Evolutionary conservation across 2,329 filamentous ascomycete species (phyloP).

Genomic region (Ascochyta viciae-villosae): DNA sequence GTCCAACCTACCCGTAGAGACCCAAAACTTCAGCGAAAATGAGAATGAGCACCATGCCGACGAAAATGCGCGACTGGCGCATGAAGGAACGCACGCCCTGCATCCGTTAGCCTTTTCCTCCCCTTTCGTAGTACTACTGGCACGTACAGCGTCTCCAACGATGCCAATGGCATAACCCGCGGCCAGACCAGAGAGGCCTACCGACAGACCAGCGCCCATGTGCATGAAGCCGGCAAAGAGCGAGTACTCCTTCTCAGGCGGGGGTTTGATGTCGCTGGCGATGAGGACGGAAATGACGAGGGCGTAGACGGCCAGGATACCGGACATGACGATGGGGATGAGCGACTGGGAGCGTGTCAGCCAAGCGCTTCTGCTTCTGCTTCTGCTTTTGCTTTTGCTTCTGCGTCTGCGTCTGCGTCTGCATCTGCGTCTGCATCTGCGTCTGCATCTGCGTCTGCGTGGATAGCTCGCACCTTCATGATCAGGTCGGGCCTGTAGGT

Average conservation of each 20-base stretch:
- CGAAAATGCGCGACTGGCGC: constrained; percentile 94
- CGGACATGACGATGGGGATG: constrained; percentile 95
- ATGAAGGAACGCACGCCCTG: constrained; percentile 90
- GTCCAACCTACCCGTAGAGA: constrained; percentile 80
- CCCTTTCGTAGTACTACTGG: neutral
- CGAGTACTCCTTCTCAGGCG: constrained; percentile 72
- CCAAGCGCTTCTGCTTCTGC: neutral
- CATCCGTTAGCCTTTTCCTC: constrained; percentile 22
- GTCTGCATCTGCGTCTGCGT: constrained; percentile 3
- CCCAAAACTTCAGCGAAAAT: constrained; percentile 98
- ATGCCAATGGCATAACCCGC: constrained; percentile 78
- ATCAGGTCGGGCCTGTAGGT: constrained; percentile 86
- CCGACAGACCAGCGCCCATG: constrained; percentile 85
- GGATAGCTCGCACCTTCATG: constrained; percentile 75
- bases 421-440: no score
- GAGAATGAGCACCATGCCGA: constrained; percentile 97
- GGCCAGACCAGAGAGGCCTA: constrained; percentile 57
- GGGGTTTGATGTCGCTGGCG: constrained; percentile 83
- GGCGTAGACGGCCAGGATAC: constrained; percentile 98
- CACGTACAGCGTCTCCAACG: constrained; percentile 82
- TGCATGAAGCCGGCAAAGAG: constrained; percentile 95
- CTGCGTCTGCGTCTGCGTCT: constrained; percentile 1
- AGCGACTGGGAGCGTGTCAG: constrained; percentile 65
- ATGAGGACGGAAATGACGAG: constrained; percentile 97
- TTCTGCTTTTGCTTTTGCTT: neutral